These are phyloP conservation scores for Cyclotella sp. DNA, from an alignment of 108 stramenopile species.

Conservation along the genomic window DNA sequence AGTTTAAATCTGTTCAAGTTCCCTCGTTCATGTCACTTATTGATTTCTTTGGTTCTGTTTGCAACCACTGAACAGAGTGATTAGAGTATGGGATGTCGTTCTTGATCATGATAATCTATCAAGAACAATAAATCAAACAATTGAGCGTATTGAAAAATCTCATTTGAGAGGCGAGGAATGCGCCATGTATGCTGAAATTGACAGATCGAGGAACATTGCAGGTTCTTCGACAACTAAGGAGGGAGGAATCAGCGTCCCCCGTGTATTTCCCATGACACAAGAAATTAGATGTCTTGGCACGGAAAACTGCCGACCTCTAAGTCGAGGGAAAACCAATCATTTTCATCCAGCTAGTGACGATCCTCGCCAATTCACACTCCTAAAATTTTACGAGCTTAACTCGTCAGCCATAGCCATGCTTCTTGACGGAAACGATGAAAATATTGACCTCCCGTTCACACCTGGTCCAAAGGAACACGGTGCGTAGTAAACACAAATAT, in stretches of 20 bases:
- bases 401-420: constrained; percentile 36
- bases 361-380: constrained; percentile 47
- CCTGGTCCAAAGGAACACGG: constrained; percentile 60
- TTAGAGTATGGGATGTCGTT: constrained; percentile 60
- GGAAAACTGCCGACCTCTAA: neutral
- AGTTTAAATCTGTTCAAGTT: too few relatives aligned
- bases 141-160: constrained; percentile 56
- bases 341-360: constrained; percentile 54
- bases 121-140: constrained; percentile 40
- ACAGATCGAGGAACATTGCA: constrained; percentile 10
- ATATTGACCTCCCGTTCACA: constrained; percentile 55
- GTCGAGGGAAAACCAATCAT: constrained; percentile 19
- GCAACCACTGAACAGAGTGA: too few relatives aligned
- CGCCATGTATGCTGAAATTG: constrained; percentile 35
- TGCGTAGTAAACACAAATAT: too few relatives aligned
- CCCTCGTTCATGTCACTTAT: too few relatives aligned
- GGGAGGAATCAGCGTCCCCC: constrained; percentile 17
- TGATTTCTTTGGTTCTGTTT: too few relatives aligned
- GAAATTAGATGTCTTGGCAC: constrained; percentile 6
- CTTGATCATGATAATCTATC: constrained; percentile 57
- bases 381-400: constrained; percentile 62
- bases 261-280: constrained; percentile 45
- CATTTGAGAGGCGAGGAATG: constrained; percentile 55
- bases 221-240: neutral
- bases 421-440: constrained; percentile 38